A percentile compares a stretch with the other conserved stretches of the same genome.
Conservation (phyloP, 169 alveolate species). For the Cryptosporidium bovis region DNA sequence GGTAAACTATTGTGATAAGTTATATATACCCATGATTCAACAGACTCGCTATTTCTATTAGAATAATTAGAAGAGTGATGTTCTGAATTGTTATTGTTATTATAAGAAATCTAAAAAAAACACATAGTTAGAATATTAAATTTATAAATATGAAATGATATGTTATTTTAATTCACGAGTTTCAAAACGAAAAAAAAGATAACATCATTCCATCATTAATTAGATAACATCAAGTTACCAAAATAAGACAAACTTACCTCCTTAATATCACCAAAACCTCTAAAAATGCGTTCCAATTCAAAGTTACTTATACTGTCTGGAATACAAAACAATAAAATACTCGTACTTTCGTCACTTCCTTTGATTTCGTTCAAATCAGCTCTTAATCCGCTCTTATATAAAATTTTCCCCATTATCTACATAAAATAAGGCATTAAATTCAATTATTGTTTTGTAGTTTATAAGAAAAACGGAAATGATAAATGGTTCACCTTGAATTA, state of each 20-base stretch:
- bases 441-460: not conserved
- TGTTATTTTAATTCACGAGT: no score
- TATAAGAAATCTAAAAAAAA: not conserved
- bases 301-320: conserved; percentile 10
- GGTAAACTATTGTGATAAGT: conserved; percentile 7
- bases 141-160: no score
- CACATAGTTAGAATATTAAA: no score
- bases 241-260: conserved; percentile 29
- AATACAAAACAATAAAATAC: conserved; percentile 15
- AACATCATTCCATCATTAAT: not conserved
- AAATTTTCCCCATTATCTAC: conserved; percentile 58
- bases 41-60: not conserved
- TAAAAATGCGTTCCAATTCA: conserved; percentile 7
- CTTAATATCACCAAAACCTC: conserved; percentile 30
- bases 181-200: not conserved
- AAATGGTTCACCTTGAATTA: no score
- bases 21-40: conserved; percentile 52
- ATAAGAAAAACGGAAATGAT: not conserved
- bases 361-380: not conserved
- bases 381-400: not conserved
- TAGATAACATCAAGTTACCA: not conserved
- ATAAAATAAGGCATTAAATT: not conserved
- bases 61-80: no score
- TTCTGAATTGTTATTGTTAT: no score
- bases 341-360: conserved; percentile 2